Conservation (phyloP, 768 basidiomycete species). For the Gloeopeniophorella convolvens region DNA sequence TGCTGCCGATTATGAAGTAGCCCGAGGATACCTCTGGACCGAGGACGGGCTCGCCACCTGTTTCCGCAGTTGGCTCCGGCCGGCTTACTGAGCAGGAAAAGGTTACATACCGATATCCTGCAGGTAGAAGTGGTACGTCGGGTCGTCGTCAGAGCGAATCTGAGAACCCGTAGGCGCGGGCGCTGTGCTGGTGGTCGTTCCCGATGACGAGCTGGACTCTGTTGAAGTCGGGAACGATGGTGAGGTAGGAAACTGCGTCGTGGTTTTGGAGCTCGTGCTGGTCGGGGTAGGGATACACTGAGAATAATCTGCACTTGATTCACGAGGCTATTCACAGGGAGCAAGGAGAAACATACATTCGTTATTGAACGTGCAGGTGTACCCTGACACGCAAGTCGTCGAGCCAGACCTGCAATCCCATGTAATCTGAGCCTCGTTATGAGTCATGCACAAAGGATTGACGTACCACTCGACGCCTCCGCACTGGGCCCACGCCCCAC, state of each 20-base stretch:
- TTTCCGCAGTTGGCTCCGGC: too few species aligned
- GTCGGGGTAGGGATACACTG: conserved; percentile 42
- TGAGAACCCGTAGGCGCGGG: conserved; percentile 36
- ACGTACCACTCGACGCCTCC: conserved; percentile 30
- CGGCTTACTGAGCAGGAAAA: too few species aligned
- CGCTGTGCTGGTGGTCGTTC: conserved; percentile 22
- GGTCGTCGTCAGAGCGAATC: conserved; percentile 40
- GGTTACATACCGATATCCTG: too few species aligned
- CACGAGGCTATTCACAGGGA: not conserved
- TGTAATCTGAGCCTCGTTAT: not conserved
- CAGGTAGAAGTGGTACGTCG: too few species aligned
- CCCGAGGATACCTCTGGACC: too few species aligned
- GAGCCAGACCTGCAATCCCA: conserved; percentile 32
- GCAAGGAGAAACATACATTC: conserved; percentile 27
- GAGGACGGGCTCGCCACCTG: too few species aligned
- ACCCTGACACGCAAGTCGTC: conserved; percentile 39
- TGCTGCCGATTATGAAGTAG: too few species aligned
- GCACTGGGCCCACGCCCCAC: conserved; percentile 38
- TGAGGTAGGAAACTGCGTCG: conserved; percentile 24
- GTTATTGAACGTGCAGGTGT: conserved; percentile 36
- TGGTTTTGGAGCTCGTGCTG: conserved; percentile 24
- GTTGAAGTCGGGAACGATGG: conserved; percentile 27
- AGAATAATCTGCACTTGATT: conserved; percentile 38
- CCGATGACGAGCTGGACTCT: conserved; percentile 20
- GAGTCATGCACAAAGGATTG: not conserved